Percentiles rank a stretch among this genome's conserved stretches.
Evolutionary conservation across 1,139 yeast genomes (phyloP).

Genomic region (Blastobotrys raffinosifermentans): DNA sequence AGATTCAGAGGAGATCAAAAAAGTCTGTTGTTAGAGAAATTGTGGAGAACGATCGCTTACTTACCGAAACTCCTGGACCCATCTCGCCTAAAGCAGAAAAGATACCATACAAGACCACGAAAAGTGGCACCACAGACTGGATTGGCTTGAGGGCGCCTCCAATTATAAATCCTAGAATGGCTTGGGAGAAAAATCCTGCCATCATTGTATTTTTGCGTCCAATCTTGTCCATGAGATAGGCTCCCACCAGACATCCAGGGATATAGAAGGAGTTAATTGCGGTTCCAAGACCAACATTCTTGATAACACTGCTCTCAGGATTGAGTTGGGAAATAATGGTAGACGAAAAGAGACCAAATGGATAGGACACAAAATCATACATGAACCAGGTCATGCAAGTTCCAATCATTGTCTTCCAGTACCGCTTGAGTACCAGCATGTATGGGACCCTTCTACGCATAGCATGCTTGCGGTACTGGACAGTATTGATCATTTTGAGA

Average conservation of each 20-base stretch:
- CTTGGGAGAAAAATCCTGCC: conserved; percentile 64
- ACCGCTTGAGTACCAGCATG: conserved; percentile 61
- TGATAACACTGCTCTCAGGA: conserved; percentile 55
- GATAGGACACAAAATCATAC: conserved; percentile 79
- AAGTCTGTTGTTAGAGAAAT: too few species aligned
- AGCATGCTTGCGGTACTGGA: conserved; percentile 59
- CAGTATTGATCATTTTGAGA: conserved; percentile 64
- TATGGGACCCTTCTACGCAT: conserved; percentile 64
- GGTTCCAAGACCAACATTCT: conserved; percentile 84
- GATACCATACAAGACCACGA: conserved; percentile 78
- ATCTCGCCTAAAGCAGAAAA: conserved; percentile 82
- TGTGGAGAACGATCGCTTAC: too few species aligned
- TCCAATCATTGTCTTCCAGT: conserved; percentile 70
- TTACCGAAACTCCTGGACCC: conserved; percentile 92
- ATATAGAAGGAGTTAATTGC: conserved; percentile 78
- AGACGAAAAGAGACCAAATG: conserved; percentile 76
- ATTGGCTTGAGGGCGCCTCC: conserved; percentile 59
- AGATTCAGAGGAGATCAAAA: conserved; percentile 77
- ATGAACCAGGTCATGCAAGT: conserved; percentile 80
- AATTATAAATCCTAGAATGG: conserved; percentile 75
- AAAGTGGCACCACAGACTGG: conserved; percentile 59
- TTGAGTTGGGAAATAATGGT: conserved; percentile 55
- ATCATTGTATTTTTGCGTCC: conserved; percentile 79
- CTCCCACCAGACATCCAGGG: conserved; percentile 85
- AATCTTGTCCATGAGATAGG: conserved; percentile 64